Evolutionary conservation across 352 stramenopile genomes (phyloP), one percentile per base, ranked within the genome.

Genomic region (Phytophthora crassamura): DNA sequence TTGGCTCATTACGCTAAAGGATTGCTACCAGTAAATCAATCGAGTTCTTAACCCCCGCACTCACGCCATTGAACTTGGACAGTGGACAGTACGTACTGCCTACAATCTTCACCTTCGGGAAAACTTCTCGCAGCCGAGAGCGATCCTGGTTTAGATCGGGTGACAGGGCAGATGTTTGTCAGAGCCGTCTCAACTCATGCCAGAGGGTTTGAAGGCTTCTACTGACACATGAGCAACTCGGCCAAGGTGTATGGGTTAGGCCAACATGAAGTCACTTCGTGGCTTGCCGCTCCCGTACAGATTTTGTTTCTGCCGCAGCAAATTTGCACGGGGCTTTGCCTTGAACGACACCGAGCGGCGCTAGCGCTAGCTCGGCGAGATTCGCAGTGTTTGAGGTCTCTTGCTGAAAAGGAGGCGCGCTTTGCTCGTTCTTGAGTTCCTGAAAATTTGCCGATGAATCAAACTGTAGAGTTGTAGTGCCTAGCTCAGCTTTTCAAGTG

Each of bases 321-420:
- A 52, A 47, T 63, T 58, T 69, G 56, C 36, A 51, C 25, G 7
- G 22, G 20, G 36, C 53, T 69, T 64, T 69, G 53, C 32, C 20
- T 28, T 12, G 4, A 28, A 22, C 53, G 61, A 69, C 25, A 38
- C 61, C 22, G 39, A 55, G 32, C 33, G n/a, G n/a, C n/a, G n/a
- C n/a, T n/a, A n/a, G n/a, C n/a, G n/a, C n/a, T n/a, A n/a, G n/a
- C n/a, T n/a, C 38, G n/a, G 16, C 53, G 30, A 34, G 47, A 54
- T 33, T 45, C 35, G 39, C 32, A 38, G 58, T 66, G 39, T 66
- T 66, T 66, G 58, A 52, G 55, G 55, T 40, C 34, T 40, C 6
- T 10, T 45, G 38, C 22, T 40, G 20, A 52, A 52, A 51, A 45
- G 22, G 36, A 38, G 28, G 47, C 8, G n/a, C 11, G 22, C 22